phyloP scores from a whole-genome alignment of 805 yeast species.

The Zygotorulaspora danielsina region DNA sequence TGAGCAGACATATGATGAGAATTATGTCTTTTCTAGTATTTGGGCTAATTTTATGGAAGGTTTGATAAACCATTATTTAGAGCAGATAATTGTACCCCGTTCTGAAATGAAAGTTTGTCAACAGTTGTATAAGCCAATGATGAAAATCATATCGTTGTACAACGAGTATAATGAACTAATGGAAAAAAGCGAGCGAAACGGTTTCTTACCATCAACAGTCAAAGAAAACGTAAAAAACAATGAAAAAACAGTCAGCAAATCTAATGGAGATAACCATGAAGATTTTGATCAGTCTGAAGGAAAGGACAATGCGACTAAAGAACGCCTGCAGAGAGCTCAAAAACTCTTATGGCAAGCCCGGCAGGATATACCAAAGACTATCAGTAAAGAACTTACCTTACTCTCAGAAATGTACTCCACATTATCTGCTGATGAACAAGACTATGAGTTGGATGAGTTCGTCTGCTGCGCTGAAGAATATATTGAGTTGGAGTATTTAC shows the following conservation, averaged over 20 bases:
- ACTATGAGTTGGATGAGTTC: constrained; percentile 36
- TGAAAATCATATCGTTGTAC: constrained; percentile 36
- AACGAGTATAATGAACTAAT: constrained; percentile 36
- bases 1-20: constrained; percentile 32
- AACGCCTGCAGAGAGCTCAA: constrained; percentile 33
- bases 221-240: constrained; percentile 2
- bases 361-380: constrained; percentile 36
- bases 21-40: constrained; percentile 35
- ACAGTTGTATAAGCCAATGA: constrained; percentile 37
- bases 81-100: constrained; percentile 34
- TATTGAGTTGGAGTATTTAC: constrained; percentile 35
- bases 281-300: neutral
- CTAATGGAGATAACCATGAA: too few species aligned
- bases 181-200: constrained; percentile 36
- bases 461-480: constrained; percentile 38
- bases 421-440: constrained; percentile 37
- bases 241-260: neutral
- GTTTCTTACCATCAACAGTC: constrained; percentile 24
- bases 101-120: constrained; percentile 38
- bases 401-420: constrained; percentile 37
- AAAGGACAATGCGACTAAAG: constrained; percentile 21
- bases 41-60: constrained; percentile 41
- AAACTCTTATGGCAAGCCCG: constrained; percentile 34
- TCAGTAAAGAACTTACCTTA: constrained; percentile 34
- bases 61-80: constrained; percentile 36